Percentiles rank a stretch among this genome's conserved stretches.
Conservation (phyloP, 2,329 filamentous ascomycete species). For the Mycogone perniciosa region DNA sequence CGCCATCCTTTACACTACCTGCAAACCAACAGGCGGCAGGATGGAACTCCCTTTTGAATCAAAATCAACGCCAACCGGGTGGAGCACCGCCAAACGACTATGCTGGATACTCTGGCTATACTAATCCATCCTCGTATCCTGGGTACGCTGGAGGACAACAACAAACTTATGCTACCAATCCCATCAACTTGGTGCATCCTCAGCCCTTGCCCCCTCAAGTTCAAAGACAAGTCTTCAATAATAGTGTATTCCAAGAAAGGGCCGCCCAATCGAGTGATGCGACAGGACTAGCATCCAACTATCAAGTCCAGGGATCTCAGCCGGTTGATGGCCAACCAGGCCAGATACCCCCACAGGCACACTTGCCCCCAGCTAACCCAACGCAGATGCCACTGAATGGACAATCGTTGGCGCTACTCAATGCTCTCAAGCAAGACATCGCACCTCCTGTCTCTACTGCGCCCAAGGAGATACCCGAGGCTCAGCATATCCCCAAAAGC, state of each 20-base stretch:
- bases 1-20: slow-evolving; percentile 25
- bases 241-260: slow-evolving; percentile 25
- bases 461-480: background rate
- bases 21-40: slow-evolving; percentile 14
- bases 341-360: slow-evolving; percentile 16
- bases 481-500: background rate
- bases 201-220: slow-evolving; percentile 51
- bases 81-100: slow-evolving; percentile 13
- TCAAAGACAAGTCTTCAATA: slow-evolving; percentile 46
- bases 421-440: slow-evolving; percentile 35
- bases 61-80: slow-evolving; percentile 10
- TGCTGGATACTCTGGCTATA: background rate
- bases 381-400: slow-evolving; percentile 30
- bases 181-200: slow-evolving; percentile 29
- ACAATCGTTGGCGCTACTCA: slow-evolving; percentile 39
- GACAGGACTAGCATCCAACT: slow-evolving; percentile 11
- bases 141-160: slow-evolving; percentile 16
- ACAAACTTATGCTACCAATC: slow-evolving; percentile 19
- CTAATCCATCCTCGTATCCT: slow-evolving; percentile 1
- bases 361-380: slow-evolving; percentile 11
- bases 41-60: slow-evolving; percentile 10
- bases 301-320: slow-evolving; percentile 4
- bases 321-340: slow-evolving; percentile 1
- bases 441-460: background rate
- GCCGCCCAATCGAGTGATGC: slow-evolving; percentile 7